phyloP scores from a whole-genome alignment of 2,329 filamentous ascomycete species.

The Colletotrichum sp. region DNA sequence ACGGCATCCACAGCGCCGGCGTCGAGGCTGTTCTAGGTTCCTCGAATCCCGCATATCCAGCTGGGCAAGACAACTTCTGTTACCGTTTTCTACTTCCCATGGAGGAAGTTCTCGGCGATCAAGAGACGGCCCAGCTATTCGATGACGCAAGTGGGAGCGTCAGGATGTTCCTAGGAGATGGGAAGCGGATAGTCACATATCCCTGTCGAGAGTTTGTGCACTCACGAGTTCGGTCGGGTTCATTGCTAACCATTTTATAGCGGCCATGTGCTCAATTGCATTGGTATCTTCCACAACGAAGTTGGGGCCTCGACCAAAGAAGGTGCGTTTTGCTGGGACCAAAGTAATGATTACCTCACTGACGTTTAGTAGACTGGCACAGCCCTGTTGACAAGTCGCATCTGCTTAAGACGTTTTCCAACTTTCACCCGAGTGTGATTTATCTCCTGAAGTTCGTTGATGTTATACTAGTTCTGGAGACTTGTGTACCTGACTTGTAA shows the following conservation, averaged over 20 bases:
- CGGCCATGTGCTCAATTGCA: slow-evolving; percentile 38
- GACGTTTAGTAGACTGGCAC: not conserved
- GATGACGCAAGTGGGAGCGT: slow-evolving; percentile 22
- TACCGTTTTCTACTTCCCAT: slow-evolving; percentile 42
- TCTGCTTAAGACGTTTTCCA: slow-evolving; percentile 30
- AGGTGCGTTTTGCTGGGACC: not conserved
- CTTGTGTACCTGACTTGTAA: not conserved
- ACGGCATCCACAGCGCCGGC: slow-evolving; percentile 44
- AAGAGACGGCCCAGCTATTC: slow-evolving; percentile 24
- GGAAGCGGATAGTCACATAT: slow-evolving; percentile 36
- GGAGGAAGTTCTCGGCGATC: slow-evolving; percentile 29
- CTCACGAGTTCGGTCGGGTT: rapidly evolving
- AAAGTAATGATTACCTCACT: not conserved
- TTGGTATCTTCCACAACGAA: slow-evolving; percentile 34
- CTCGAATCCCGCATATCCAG: slow-evolving; percentile 29
- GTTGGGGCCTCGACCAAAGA: slow-evolving; percentile 6
- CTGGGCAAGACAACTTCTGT: slow-evolving; percentile 35
- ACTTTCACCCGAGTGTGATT: slow-evolving; percentile 30
- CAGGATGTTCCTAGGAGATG: slow-evolving; percentile 9
- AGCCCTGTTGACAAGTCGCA: slow-evolving; percentile 29
- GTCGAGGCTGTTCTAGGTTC: slow-evolving; percentile 32
- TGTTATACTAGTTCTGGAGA: rapidly evolving
- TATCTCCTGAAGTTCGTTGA: slow-evolving; percentile 30
- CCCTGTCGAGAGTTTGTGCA: slow-evolving; percentile 33
- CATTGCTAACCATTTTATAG: slow-evolving; percentile 16